Conservation (phyloP, 805 yeast species). For the Wickerhamomyces hampshirensis region DNA sequence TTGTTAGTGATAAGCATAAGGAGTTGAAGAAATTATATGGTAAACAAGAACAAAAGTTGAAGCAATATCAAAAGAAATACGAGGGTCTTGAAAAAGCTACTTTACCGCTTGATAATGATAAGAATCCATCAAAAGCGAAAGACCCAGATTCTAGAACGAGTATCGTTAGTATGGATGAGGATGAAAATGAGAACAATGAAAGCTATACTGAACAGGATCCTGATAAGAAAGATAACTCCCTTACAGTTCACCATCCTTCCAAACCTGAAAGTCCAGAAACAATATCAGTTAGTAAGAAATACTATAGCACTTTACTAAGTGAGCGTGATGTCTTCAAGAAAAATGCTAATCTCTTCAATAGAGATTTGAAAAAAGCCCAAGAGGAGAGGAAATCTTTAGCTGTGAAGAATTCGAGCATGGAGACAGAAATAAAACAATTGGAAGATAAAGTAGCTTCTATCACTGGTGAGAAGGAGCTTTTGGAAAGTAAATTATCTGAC, state of each 20-base stretch:
- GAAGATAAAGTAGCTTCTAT: slow-evolving; percentile 2
- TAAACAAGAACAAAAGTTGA: not conserved
- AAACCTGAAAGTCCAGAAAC: not conserved
- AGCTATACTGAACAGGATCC: not conserved
- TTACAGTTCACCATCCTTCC: not conserved
- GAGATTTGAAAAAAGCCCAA: not conserved
- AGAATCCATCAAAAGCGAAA: no score
- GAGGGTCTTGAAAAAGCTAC: not conserved
- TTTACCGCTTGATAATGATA: not conserved
- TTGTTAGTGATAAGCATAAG: not conserved
- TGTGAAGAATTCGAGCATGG: not conserved
- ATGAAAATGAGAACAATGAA: not conserved
- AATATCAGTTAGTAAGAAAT: not conserved
- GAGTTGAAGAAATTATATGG: not conserved
- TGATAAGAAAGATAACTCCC: not conserved
- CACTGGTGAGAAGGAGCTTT: not conserved
- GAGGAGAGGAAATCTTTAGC: slow-evolving; percentile 1
- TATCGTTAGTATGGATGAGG: not conserved
- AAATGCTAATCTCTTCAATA: not conserved
- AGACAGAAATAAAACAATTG: slow-evolving; percentile 2
- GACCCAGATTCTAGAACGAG: not conserved
- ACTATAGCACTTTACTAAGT: not conserved
- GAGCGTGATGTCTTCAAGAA: slow-evolving; percentile 5
- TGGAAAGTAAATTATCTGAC: not conserved
- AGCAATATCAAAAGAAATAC: not conserved